Percentiles rank a stretch among this genome's conserved stretches.
These are phyloP conservation scores for Thelonectria discophora DNA, from an alignment of 2,329 filamentous ascomycete species.

Conservation along the genomic window DNA sequence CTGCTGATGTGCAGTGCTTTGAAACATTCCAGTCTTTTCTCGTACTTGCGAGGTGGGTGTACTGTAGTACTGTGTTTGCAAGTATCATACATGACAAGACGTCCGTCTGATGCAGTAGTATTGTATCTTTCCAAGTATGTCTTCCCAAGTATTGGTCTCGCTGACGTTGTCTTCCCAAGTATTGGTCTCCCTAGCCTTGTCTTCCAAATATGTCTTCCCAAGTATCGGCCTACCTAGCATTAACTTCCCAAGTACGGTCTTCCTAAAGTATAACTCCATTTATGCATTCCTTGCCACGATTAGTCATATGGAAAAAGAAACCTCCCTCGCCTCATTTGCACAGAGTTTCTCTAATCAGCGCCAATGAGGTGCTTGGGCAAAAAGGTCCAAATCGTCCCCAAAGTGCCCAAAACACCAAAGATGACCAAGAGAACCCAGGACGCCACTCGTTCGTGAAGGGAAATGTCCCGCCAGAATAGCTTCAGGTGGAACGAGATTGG, in stretches of 20 bases:
- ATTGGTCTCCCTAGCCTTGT: too few species aligned
- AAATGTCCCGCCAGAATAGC: constrained; percentile 81
- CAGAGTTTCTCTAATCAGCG: constrained; percentile 46
- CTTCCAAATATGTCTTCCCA: too few species aligned
- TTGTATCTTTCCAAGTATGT: neutral
- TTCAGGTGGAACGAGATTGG: constrained; percentile 90
- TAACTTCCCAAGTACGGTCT: neutral
- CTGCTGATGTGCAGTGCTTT: neutral
- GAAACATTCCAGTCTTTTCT: neutral
- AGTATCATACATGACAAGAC: neutral
- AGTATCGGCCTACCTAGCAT: too few species aligned
- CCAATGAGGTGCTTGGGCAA: constrained; percentile 80
- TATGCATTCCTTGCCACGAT: constrained; percentile 2
- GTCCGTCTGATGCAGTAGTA: neutral
- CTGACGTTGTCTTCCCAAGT: too few species aligned
- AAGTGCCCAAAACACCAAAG: constrained; percentile 73
- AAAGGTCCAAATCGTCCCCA: constrained; percentile 90
- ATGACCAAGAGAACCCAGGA: constrained; percentile 75
- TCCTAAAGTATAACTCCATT: constrained; percentile 3
- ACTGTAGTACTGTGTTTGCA: neutral
- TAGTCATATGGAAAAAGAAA: neutral
- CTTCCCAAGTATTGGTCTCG: too few species aligned
- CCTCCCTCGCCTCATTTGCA: neutral
- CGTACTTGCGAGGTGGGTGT: neutral
- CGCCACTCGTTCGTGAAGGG: constrained; percentile 67